phyloP scores from a whole-genome alignment of 202 grass and related monocot genomes.

The Setaria italica region DNA sequence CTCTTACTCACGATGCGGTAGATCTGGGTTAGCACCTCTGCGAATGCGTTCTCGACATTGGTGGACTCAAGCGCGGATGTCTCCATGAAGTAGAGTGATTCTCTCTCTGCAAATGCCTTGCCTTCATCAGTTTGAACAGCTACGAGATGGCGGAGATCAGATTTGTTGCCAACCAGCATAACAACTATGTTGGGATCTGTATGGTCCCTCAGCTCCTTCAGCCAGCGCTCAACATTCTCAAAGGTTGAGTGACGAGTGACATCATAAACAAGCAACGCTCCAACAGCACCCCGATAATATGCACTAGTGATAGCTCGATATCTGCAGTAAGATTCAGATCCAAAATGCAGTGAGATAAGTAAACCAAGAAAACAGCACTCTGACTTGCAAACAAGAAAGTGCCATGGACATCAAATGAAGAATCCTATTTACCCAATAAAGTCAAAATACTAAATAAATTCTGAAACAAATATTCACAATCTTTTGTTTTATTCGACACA shows the following conservation, averaged over 20 bases:
- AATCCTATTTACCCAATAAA: not conserved
- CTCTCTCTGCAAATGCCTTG: constrained; percentile 74
- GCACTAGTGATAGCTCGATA: constrained; percentile 96
- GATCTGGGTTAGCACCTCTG: constrained; percentile 83
- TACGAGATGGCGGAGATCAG: constrained; percentile 76
- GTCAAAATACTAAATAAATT: not conserved
- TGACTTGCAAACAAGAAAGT: not conserved
- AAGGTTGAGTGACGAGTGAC: constrained; percentile 83
- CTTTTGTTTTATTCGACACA: not conserved
- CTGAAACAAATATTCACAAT: not conserved
- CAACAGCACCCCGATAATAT: constrained; percentile 92
- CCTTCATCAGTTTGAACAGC: constrained; percentile 80
- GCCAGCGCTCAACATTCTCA: constrained; percentile 86
- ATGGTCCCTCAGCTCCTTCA: constrained; percentile 91
- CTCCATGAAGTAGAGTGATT: constrained; percentile 95
- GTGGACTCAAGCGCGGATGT: constrained; percentile 89
- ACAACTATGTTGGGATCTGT: constrained; percentile 96
- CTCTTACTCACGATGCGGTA: constrained; percentile 89
- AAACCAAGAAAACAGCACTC: not conserved
- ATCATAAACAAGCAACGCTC: constrained; percentile 85
- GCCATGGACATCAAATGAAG: not conserved
- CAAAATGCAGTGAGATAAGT: constrained; percentile 17
- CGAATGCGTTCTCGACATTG: constrained; percentile 85
- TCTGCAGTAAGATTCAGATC: constrained; percentile 47
- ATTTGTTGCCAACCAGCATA: constrained; percentile 86